These are phyloP conservation scores for Dendryphion nanum DNA, from an alignment of 2,329 filamentous ascomycete genomes.

Conservation along the genomic window DNA sequence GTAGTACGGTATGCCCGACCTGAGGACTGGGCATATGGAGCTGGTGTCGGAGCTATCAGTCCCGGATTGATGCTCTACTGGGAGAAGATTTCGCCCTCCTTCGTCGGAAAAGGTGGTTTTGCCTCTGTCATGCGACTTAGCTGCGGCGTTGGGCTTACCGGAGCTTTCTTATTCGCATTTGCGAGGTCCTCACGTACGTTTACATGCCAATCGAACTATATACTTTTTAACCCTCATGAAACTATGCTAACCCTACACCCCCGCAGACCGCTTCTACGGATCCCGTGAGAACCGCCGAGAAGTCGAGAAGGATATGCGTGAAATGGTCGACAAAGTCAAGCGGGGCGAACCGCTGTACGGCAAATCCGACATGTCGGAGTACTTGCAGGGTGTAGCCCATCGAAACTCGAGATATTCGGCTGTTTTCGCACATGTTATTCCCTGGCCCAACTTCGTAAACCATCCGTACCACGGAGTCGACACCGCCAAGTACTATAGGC, in stretches of 20 bases:
- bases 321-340: slow-evolving; percentile 98
- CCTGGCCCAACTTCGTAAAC: slow-evolving; percentile 99
- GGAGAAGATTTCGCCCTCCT: slow-evolving; percentile 82
- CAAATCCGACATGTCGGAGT: slow-evolving; percentile 70
- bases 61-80: slow-evolving; percentile 74
- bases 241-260: slow-evolving; percentile 5
- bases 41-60: slow-evolving; percentile 65
- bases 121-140: slow-evolving; percentile 78
- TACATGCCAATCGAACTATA: too few species aligned
- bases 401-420: slow-evolving; percentile 91
- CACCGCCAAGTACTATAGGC: slow-evolving; percentile 96
- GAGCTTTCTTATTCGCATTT: slow-evolving; percentile 83
- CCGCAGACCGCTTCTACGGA: slow-evolving; percentile 88
- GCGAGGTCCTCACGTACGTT: slow-evolving; percentile 77
- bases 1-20: slow-evolving; percentile 83
- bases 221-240: not conserved
- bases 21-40: slow-evolving; percentile 76
- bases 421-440: slow-evolving; percentile 78
- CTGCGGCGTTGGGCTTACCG: slow-evolving; percentile 68
- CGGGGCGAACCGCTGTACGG: slow-evolving; percentile 87
- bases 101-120: slow-evolving; percentile 80
- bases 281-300: slow-evolving; percentile 90
- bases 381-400: slow-evolving; percentile 91
- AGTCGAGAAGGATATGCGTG: slow-evolving; percentile 92
- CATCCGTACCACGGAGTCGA: slow-evolving; percentile 86